Conservation (phyloP, 805 yeast genomes). For the Wilhelminamyces savonicus region DNA sequence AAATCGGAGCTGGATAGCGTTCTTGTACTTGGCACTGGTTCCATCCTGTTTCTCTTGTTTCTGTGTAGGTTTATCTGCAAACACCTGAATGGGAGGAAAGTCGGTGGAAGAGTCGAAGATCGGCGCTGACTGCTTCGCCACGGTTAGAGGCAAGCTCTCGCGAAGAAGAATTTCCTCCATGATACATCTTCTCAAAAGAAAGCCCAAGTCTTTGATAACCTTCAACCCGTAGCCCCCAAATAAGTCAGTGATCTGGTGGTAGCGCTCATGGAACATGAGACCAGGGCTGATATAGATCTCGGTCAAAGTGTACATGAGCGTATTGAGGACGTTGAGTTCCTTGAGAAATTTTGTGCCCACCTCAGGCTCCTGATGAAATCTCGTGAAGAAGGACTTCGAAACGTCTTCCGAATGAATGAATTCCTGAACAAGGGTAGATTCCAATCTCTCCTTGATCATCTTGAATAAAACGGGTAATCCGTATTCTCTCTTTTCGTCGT, state of each 20-base stretch:
- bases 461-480: conserved; percentile 34
- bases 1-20: conserved; percentile 50
- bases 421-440: conserved; percentile 18
- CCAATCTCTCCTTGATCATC: conserved; percentile 24
- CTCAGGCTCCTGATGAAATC: conserved; percentile 17
- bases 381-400: conserved; percentile 29
- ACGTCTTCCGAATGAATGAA: conserved; percentile 22
- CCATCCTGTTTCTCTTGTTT: conserved; percentile 31
- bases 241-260: conserved; percentile 31
- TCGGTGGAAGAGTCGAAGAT: conserved; percentile 12
- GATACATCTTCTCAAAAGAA: conserved; percentile 44
- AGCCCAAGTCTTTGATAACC: conserved; percentile 35
- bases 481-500: conserved; percentile 47
- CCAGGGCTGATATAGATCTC: conserved; percentile 53
- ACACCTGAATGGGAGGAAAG: conserved; percentile 36
- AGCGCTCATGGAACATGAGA: conserved; percentile 41
- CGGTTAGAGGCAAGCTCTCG: conserved; percentile 39
- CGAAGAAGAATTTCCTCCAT: conserved; percentile 55
- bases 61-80: conserved; percentile 35
- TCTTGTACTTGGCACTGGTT: conserved; percentile 56
- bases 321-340: conserved; percentile 32
- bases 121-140: conserved; percentile 39
- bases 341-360: conserved; percentile 28
- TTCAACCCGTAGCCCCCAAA: conserved; percentile 38
- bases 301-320: conserved; percentile 45